A percentile compares a stretch with the other conserved stretches of the same genome.
Evolutionary conservation across 1,284 basidiomycete species (phyloP).

Genomic region (Mycena citricolor): DNA sequence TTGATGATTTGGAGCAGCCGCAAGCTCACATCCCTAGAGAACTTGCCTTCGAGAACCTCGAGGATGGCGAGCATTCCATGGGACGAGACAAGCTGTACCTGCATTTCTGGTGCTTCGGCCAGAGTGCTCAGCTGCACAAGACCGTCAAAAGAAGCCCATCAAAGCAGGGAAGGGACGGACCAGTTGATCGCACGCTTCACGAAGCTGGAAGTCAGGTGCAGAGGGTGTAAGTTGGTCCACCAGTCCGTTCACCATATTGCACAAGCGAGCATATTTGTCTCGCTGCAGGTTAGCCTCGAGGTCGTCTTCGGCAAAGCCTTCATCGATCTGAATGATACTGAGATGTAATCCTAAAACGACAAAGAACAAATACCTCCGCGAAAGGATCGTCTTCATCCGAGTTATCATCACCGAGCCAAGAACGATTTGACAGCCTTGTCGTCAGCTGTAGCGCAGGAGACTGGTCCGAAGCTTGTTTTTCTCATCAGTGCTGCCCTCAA

Average conservation of each 20-base stretch:
- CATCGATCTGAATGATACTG: conserved; percentile 68
- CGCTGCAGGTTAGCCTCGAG: conserved; percentile 86
- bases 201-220: conserved; percentile 75
- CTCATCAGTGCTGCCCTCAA: conserved; percentile 8
- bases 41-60: conserved; percentile 86
- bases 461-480: conserved; percentile 40
- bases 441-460: conserved; percentile 77
- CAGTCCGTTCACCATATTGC: conserved; percentile 76
- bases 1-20: conserved; percentile 90
- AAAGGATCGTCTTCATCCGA: conserved; percentile 93
- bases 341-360: conserved; percentile 3
- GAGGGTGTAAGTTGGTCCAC: conserved; percentile 85
- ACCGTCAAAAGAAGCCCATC: neutral
- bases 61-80: conserved; percentile 95
- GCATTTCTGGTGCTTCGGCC: conserved; percentile 85
- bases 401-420: conserved; percentile 82
- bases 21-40: conserved; percentile 80
- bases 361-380: conserved; percentile 65
- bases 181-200: conserved; percentile 85
- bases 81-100: conserved; percentile 82
- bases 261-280: conserved; percentile 88
- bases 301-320: conserved; percentile 85
- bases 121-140: conserved; percentile 70
- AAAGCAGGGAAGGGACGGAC: conserved; percentile 44
- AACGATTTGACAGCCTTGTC: conserved; percentile 81